Base-by-base conservation (phyloP, 306 rosid species). In the Gillenia trifoliata region DNA sequence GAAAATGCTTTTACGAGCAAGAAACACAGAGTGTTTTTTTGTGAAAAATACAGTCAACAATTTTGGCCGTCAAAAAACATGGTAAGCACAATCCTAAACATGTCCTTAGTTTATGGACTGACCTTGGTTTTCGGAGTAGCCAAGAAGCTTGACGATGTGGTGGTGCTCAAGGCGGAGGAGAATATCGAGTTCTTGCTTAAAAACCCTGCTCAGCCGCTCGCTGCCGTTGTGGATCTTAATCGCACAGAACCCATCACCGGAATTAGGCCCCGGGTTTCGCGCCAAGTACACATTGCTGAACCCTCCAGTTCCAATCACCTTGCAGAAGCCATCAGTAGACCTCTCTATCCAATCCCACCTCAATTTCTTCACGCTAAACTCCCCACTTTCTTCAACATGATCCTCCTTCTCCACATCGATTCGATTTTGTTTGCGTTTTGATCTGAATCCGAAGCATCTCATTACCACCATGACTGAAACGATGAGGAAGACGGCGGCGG, bases 231-330 rank as follows among this genome's bases (percentile, higher is more conserved):
- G 47, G 75, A 86, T 74, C 82, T 86, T 86, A 0, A 86, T 56
- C 1, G 90, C 84, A 19, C 68, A 41, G 31, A 28, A 75, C 70
- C 54, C 41, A 25, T 61, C 4, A 6, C 3, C 1, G 28, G 38
- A n/a, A 3, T 19, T 3, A 1, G 66, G 0, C 2, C 23, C 12
- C 8, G 78, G 57, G 19, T 62, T 49, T 34, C 57, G 73, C 56
- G 79, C 88, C 69, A 78, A 64, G 82, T 73, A 86, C 8, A 86
- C 88, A 6, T 40, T 86, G 66, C 90, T 83, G 50, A 73, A 86
- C 40, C 90, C 90, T 1, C 90, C 90, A 26, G 78, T 50, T 68
- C 90, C 90, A 11, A 86, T 78, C 23, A 83, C 70, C 43, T 73
- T 75, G 12, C 78, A 80, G 68, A 83, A 75, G 40, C 75, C 67